Percentiles rank a stretch among this genome's conserved stretches.
phyloP scores from a whole-genome alignment of 768 basidiomycete genomes.

The Boletus reticuloceps region DNA sequence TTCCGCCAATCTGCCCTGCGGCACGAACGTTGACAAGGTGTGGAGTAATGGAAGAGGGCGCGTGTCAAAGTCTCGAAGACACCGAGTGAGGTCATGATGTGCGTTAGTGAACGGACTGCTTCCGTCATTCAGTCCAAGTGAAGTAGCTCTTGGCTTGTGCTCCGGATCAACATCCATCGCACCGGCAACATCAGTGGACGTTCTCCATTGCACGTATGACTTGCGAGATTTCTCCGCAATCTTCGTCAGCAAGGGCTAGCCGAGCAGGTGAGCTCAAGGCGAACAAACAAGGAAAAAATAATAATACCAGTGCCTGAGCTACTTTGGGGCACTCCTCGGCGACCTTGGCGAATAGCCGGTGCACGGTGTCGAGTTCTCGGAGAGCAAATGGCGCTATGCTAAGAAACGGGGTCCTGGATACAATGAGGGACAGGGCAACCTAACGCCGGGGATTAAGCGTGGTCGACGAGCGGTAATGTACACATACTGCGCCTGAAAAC shows the following conservation, averaged over 20 bases:
- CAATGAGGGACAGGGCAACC: slow-evolving; percentile 65
- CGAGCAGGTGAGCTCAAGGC: slow-evolving; percentile 8
- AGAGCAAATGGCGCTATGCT: slow-evolving; percentile 58
- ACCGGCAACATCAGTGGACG: slow-evolving; percentile 13
- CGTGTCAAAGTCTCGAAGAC: slow-evolving; percentile 24
- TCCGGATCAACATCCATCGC: slow-evolving; percentile 29
- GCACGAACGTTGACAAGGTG: slow-evolving; percentile 23
- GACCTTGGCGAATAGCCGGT: slow-evolving; percentile 55
- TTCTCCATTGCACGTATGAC: slow-evolving; percentile 41
- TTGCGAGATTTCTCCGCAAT: slow-evolving; percentile 50
- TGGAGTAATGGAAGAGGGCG: slow-evolving; percentile 19
- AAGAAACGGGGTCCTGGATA: slow-evolving; percentile 58
- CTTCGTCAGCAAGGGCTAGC: slow-evolving; percentile 55
- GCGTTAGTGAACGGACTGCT: slow-evolving; percentile 18
- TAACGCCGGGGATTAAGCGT: slow-evolving; percentile 19
- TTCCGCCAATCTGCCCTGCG: slow-evolving; percentile 13
- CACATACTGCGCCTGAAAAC: slow-evolving; percentile 66
- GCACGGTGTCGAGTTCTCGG: slow-evolving; percentile 57
- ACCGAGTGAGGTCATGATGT: slow-evolving; percentile 25
- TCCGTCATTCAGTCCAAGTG: background rate
- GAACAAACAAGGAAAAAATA: background rate
- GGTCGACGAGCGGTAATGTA: background rate
- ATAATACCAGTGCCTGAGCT: slow-evolving; percentile 54
- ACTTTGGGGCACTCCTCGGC: slow-evolving; percentile 59
- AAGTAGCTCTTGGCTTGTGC: background rate